Percentiles rank a stretch among this genome's conserved stretches.
Conservation (phyloP, 1,139 yeast species). For the Wickerhamiella pararugosa region DNA sequence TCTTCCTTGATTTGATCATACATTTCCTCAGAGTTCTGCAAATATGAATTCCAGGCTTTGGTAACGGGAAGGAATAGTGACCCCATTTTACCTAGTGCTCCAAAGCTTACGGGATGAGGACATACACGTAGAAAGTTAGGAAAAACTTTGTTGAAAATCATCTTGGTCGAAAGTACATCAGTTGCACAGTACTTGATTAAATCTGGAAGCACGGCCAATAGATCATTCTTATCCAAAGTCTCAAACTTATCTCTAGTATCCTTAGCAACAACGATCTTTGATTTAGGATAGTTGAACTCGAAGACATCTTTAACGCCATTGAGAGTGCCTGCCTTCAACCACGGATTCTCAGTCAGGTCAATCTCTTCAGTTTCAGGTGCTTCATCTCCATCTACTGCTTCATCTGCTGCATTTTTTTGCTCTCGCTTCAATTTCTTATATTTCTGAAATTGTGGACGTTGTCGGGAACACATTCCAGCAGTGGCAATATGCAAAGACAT, state of each 20-base stretch:
- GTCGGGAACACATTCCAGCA: constrained; percentile 87
- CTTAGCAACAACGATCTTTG: constrained; percentile 43
- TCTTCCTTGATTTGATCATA: constrained; percentile 44
- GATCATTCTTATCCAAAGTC: constrained; percentile 12
- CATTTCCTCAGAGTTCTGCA: constrained; percentile 49
- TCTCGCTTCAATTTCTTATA: constrained; percentile 32
- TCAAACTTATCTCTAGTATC: constrained; percentile 43
- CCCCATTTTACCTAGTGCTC: constrained; percentile 66
- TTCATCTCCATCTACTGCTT: constrained; percentile 9
- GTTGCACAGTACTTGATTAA: constrained; percentile 70
- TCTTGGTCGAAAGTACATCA: constrained; percentile 67
- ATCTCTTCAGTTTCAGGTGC: constrained; percentile 5
- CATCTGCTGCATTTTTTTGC: constrained; percentile 13
- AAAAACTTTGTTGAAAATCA: constrained; percentile 50
- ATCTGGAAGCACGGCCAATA: constrained; percentile 34
- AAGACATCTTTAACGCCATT: constrained; percentile 78
- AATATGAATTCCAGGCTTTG: constrained; percentile 53
- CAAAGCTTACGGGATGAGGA: constrained; percentile 93
- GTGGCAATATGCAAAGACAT: constrained; percentile 87
- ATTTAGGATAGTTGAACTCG: constrained; percentile 49
- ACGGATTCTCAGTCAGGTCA: constrained; percentile 34
- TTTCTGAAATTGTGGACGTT: constrained; percentile 47
- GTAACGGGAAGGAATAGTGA: constrained; percentile 73
- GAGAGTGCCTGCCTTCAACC: constrained; percentile 63
- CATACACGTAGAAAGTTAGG: constrained; percentile 54